These are phyloP conservation scores for Raddia guianensis DNA, from an alignment of 176 grass and related monocot genomes.

Conservation along the genomic window DNA sequence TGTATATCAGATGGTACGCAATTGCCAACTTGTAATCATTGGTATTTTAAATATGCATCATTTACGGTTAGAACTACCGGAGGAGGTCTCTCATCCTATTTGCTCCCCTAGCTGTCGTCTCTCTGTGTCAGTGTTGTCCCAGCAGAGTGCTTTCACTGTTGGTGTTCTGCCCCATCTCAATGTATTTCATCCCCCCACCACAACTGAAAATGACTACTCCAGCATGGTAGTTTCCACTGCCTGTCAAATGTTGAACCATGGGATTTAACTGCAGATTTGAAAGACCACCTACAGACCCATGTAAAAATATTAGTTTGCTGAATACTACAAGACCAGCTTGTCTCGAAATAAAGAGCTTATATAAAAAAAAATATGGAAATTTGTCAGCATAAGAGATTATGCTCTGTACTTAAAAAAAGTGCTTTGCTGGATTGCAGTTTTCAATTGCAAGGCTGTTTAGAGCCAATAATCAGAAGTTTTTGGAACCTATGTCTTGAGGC, in stretches of 20 bases:
- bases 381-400: conserved; percentile 2
- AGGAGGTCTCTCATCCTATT: too few species aligned
- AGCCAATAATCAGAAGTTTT: neutral
- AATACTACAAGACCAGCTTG: conserved; percentile 15
- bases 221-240: neutral
- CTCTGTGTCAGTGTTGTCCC: too few species aligned
- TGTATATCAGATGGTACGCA: conserved; percentile 89
- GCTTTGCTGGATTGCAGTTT: conserved; percentile 25
- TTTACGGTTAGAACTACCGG: too few species aligned
- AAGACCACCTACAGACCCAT: neutral
- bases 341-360: neutral
- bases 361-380: neutral
- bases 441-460: conserved; percentile 12
- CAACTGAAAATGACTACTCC: neutral
- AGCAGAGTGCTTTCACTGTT: too few species aligned
- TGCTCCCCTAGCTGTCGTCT: too few species aligned
- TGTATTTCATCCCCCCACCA: too few species aligned
- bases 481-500: neutral
- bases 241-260: neutral
- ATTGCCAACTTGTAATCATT: conserved; percentile 6
- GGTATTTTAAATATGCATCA: neutral
- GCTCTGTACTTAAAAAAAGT: neutral
- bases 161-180: neutral
- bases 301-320: conserved; percentile 8
- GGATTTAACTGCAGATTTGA: neutral